Evolutionary conservation across 495 filamentous ascomycete species (phyloP).

Genomic region (Hypomontagnella monticulosa): DNA sequence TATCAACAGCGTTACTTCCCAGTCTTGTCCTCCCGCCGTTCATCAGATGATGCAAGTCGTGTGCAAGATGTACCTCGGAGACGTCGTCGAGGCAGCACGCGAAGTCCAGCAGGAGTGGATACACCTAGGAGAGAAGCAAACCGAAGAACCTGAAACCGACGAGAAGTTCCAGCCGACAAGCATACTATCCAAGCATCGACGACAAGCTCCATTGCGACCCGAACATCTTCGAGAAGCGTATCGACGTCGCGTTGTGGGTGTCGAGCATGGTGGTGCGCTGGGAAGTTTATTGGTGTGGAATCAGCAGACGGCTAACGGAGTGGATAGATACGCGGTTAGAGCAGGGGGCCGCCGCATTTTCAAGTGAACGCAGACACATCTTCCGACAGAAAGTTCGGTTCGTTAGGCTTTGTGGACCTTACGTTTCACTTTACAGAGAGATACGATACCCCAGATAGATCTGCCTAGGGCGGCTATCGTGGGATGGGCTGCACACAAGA

Average conservation of each 20-base stretch:
- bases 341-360: constrained; percentile 73
- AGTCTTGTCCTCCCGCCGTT: constrained; percentile 82
- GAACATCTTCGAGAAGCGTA: constrained; percentile 85
- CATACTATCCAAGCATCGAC: constrained; percentile 48
- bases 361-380: constrained; percentile 64
- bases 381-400: no score
- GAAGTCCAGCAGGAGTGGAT: constrained; percentile 83
- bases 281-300: constrained; percentile 77
- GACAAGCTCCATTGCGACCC: constrained; percentile 77
- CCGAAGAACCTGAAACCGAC: constrained; percentile 49
- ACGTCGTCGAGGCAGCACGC: constrained; percentile 82
- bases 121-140: constrained; percentile 62
- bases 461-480: no score
- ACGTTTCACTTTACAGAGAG: no score
- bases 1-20: constrained; percentile 87
- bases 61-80: constrained; percentile 84
- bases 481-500: no score
- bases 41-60: constrained; percentile 82
- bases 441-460: no score
- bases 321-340: constrained; percentile 68
- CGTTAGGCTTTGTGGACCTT: no score
- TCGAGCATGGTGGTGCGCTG: constrained; percentile 73
- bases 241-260: constrained; percentile 73
- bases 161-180: constrained; percentile 41
- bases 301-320: constrained; percentile 64